Percentiles rank a stretch among this genome's conserved stretches.
phyloP scores from a whole-genome alignment of 1,284 basidiomycete genomes.

The Cutaneotrichosporon arboriforme region DNA sequence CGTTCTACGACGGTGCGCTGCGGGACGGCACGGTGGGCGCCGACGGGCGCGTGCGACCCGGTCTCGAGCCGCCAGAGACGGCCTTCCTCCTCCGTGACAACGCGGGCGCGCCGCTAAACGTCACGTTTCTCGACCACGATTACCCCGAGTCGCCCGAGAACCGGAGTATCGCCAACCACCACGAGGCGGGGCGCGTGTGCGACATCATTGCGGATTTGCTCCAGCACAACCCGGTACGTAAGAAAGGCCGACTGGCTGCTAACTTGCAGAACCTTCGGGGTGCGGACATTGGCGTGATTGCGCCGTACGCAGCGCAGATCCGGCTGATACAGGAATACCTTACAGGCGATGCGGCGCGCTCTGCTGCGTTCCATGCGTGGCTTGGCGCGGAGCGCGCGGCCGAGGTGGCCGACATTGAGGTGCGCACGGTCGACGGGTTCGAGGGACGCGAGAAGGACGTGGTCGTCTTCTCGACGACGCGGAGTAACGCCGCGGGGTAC shows the following conservation, averaged over 20 bases:
- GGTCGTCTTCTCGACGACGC: slow-evolving; percentile 83
- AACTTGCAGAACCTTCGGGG: slow-evolving; percentile 60
- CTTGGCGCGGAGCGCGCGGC: slow-evolving; percentile 62
- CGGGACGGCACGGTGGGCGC: slow-evolving; percentile 64
- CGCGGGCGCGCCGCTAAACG: slow-evolving; percentile 28
- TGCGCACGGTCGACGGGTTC: slow-evolving; percentile 88
- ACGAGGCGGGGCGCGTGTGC: slow-evolving; percentile 70
- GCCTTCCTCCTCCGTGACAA: slow-evolving; percentile 33
- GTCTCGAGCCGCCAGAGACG: slow-evolving; percentile 59
- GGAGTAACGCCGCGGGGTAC: slow-evolving; percentile 65
- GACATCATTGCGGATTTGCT: slow-evolving; percentile 72
- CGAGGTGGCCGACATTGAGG: slow-evolving; percentile 63
- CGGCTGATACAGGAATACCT: slow-evolving; percentile 62
- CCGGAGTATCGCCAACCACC: slow-evolving; percentile 65
- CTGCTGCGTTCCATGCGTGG: slow-evolving; percentile 54
- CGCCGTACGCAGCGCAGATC: slow-evolving; percentile 79
- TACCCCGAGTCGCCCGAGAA: slow-evolving; percentile 62
- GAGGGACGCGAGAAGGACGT: slow-evolving; percentile 89
- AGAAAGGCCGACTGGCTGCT: slow-evolving; percentile 7
- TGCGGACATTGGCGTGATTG: slow-evolving; percentile 75
- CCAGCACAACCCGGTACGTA: slow-evolving; percentile 61
- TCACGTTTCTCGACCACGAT: slow-evolving; percentile 72
- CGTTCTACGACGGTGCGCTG: slow-evolving; percentile 71
- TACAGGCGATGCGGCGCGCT: slow-evolving; percentile 32
- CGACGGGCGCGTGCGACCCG: slow-evolving; percentile 54